Conservation (phyloP, 306 rosid species). For the Vigna reflexopilosa region DNA sequence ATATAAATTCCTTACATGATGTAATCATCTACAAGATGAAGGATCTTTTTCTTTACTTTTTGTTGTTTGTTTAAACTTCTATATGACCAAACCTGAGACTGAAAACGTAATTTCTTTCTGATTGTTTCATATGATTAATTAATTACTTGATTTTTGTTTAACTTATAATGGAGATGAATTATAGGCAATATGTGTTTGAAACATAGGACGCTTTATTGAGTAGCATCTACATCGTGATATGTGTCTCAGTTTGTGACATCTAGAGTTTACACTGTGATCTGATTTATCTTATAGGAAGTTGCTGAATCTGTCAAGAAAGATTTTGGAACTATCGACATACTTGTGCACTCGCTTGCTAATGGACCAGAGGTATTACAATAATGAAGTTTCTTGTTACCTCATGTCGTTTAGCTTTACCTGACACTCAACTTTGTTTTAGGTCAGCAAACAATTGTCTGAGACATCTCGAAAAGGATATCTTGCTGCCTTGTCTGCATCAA, state of each 20-base stretch:
- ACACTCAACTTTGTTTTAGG: slow-evolving; percentile 53
- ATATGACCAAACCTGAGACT: slow-evolving; percentile 5
- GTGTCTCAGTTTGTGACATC: not conserved
- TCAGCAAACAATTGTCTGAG: slow-evolving; percentile 76
- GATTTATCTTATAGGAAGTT: slow-evolving; percentile 68
- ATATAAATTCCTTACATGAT: not conserved
- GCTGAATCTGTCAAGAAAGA: slow-evolving; percentile 79
- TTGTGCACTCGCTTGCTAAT: slow-evolving; percentile 94
- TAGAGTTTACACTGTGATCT: not conserved
- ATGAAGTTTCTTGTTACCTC: slow-evolving; percentile 9
- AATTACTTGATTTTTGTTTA: not conserved
- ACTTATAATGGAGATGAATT: not conserved
- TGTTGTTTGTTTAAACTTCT: not conserved
- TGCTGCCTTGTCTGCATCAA: slow-evolving; percentile 91
- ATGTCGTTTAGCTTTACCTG: slow-evolving; percentile 18
- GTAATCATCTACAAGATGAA: not conserved
- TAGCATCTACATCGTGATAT: not conserved
- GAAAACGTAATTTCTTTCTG: not conserved
- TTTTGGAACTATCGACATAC: slow-evolving; percentile 84
- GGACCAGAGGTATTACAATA: slow-evolving; percentile 74
- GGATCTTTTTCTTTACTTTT: not conserved
- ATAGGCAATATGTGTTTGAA: not conserved
- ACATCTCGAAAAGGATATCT: slow-evolving; percentile 92
- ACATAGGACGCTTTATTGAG: not conserved
- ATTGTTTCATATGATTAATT: not conserved